These are phyloP conservation scores for Hypoxylon subgilvum DNA, from an alignment of 495 filamentous ascomycete species.

Conservation along the genomic window DNA sequence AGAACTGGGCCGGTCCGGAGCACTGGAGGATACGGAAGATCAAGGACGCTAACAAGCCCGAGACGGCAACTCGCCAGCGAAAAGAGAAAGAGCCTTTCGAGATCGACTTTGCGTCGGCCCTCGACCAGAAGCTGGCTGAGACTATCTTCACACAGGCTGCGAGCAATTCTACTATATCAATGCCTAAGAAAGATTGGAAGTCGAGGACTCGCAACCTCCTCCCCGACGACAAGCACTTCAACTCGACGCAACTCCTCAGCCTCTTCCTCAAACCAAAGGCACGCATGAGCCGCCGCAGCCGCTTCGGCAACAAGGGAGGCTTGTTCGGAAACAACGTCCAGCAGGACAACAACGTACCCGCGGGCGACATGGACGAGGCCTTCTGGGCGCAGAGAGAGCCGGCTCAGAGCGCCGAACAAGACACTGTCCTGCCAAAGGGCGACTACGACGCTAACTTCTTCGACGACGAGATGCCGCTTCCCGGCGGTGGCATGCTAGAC, in stretches of 20 bases:
- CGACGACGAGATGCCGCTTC: constrained; percentile 85
- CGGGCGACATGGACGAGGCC: constrained; percentile 87
- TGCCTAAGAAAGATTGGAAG: constrained; percentile 93
- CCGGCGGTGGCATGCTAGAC: constrained; percentile 73
- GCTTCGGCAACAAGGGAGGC: constrained; percentile 43
- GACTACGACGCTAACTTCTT: constrained; percentile 98
- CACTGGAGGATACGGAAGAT: constrained; percentile 97
- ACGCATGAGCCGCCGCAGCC: constrained; percentile 60
- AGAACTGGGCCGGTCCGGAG: constrained; percentile 99
- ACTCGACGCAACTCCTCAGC: constrained; percentile 83
- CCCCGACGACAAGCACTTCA: constrained; percentile 98
- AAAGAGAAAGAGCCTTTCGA: constrained; percentile 98
- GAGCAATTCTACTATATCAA: constrained; percentile 77
- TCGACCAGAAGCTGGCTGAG: constrained; percentile 74
- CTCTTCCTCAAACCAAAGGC: constrained; percentile 96
- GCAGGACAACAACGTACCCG: constrained; percentile 60
- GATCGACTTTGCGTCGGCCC: constrained; percentile 81
- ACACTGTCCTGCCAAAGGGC: constrained; percentile 60
- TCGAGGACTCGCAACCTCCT: constrained; percentile 91
- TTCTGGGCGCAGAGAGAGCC: constrained; percentile 88
- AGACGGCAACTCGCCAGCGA: constrained; percentile 62
- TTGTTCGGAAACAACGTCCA: constrained; percentile 47
- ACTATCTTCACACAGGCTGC: constrained; percentile 82
- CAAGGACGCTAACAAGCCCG: constrained; percentile 75
- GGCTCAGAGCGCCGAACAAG: constrained; percentile 47